Percentiles rank a stretch among this genome's conserved stretches.
phyloP scores from a whole-genome alignment of 2,329 filamentous ascomycete species.

The Grosmannia penicillata region DNA sequence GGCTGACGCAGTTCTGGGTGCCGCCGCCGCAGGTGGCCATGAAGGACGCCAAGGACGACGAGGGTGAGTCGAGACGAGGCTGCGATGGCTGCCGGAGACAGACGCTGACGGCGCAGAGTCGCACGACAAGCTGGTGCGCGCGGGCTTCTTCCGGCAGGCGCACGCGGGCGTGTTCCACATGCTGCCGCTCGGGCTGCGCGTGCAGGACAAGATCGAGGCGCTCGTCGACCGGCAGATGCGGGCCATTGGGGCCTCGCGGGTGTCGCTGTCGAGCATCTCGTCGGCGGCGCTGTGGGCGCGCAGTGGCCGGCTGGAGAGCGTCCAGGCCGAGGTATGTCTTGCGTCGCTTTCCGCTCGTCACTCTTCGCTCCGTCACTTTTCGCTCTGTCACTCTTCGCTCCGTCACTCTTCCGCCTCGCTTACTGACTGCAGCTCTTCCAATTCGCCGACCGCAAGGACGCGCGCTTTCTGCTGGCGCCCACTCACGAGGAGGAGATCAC shows the following conservation, averaged over 20 bases:
- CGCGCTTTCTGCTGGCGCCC: slow-evolving; percentile 64
- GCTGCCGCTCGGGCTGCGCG: slow-evolving; percentile 70
- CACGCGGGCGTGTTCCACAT: slow-evolving; percentile 88
- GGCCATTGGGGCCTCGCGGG: slow-evolving; percentile 64
- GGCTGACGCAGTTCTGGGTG: slow-evolving; percentile 65
- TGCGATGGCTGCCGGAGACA: too few species aligned
- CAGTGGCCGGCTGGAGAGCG: slow-evolving; percentile 64
- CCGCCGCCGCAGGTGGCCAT: slow-evolving; percentile 45
- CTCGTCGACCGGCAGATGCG: slow-evolving; percentile 86
- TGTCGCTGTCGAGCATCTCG: slow-evolving; percentile 73
- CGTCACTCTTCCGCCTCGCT: too few species aligned
- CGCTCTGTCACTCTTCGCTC: too few species aligned
- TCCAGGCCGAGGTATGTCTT: slow-evolving; percentile 53
- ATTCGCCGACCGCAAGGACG: slow-evolving; percentile 63
- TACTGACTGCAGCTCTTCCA: slow-evolving; percentile 52
- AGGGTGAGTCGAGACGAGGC: slow-evolving; percentile 25
- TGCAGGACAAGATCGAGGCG: slow-evolving; percentile 75
- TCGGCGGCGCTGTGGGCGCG: slow-evolving; percentile 70
- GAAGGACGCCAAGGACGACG: slow-evolving; percentile 40
- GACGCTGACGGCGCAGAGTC: slow-evolving; percentile 29
- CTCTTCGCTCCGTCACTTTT: not conserved
- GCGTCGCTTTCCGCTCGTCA: not conserved
- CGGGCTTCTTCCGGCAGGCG: slow-evolving; percentile 61
- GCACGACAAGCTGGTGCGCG: slow-evolving; percentile 52
- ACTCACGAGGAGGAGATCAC: slow-evolving; percentile 98